Evolutionary conservation across 129 eudicot species (phyloP), one percentile per base, ranked within the genome.

Genomic region (Saussurea involucrata): DNA sequence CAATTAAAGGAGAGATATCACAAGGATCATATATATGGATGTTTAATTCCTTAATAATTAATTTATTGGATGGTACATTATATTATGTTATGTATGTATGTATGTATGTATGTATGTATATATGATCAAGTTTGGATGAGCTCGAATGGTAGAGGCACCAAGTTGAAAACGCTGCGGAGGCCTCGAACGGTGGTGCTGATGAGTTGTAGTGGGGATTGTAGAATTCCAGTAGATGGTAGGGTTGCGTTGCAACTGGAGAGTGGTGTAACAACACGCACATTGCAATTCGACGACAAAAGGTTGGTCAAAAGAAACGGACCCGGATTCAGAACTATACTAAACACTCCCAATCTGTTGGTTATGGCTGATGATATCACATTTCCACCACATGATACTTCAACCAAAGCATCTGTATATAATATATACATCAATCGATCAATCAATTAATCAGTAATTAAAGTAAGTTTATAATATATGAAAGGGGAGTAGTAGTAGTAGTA

Each of bases 381-480:
- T 42, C 80, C 80, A 21, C 84, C 80, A 74, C 84, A 80, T 4
- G 71, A 25, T 40, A 80, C 22, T 74, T 74, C 71, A 20, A 80
- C 76, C 17, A 74, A 63, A 18, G 84, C 84, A 67, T 80, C 80
- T 80, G 72, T 6, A 68, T 4, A 57, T n/a, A 4, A 49, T 49
- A 49, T 49, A 49, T 5, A 12, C 20, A 12, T 46, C n/a, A 12
- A 42, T 12, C 0, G n/a, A n/a, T 32, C 36, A 32, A 32, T 32
- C 34, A 32, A 1, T 32, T 6, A 44, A 44, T 44, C 13, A 44
- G n/a, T 44, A 44, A 42, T 2, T 3, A 0, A 44, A 13, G 6
- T 12, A 13, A 44, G 5, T 44, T 44, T 11, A 44, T 13, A 12
- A 17, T 49, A 53, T 53, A 53, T 17, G 9, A 53, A n/a, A n/a